Conservation (phyloP, 768 basidiomycete genomes). For the Botryobasidium botryosum region DNA sequence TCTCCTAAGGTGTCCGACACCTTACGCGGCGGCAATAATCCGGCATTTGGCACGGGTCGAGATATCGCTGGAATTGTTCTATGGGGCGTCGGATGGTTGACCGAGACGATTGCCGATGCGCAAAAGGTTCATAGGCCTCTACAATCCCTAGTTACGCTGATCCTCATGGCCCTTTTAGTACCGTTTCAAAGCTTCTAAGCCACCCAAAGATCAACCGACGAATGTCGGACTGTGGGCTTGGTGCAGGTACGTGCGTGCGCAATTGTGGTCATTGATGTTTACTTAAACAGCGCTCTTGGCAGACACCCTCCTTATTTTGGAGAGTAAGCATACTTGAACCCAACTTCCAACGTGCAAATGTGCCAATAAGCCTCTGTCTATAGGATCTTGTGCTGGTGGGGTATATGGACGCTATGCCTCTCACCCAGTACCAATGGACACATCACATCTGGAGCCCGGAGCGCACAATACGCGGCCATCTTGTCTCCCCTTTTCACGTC, state of each 20-base stretch:
- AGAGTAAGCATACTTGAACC: slow-evolving; percentile 31
- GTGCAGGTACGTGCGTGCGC: slow-evolving; percentile 10
- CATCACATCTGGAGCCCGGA: slow-evolving; percentile 25
- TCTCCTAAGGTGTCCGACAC: slow-evolving; percentile 45
- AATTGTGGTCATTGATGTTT: not conserved
- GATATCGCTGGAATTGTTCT: slow-evolving; percentile 49
- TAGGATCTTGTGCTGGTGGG: slow-evolving; percentile 50
- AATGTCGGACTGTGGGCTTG: slow-evolving; percentile 19
- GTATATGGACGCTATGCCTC: slow-evolving; percentile 41
- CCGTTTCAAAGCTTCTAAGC: slow-evolving; percentile 32
- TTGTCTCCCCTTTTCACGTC: slow-evolving; percentile 49
- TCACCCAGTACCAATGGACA: slow-evolving; percentile 37
- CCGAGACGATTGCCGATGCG: slow-evolving; percentile 39
- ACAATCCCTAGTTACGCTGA: not conserved
- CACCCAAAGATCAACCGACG: slow-evolving; percentile 33
- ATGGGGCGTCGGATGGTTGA: slow-evolving; percentile 39
- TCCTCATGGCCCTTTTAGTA: slow-evolving; percentile 21
- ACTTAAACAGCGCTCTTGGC: slow-evolving; percentile 34
- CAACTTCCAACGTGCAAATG: slow-evolving; percentile 9
- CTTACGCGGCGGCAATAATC: slow-evolving; percentile 28
- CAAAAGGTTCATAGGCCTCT: slow-evolving; percentile 31
- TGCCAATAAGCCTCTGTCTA: not conserved
- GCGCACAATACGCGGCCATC: slow-evolving; percentile 43
- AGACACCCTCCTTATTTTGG: slow-evolving; percentile 57
- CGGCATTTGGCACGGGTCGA: slow-evolving; percentile 39